Conservation (phyloP, 2,329 filamentous ascomycete species). For the Arthrobotrys sphaeroides region DNA sequence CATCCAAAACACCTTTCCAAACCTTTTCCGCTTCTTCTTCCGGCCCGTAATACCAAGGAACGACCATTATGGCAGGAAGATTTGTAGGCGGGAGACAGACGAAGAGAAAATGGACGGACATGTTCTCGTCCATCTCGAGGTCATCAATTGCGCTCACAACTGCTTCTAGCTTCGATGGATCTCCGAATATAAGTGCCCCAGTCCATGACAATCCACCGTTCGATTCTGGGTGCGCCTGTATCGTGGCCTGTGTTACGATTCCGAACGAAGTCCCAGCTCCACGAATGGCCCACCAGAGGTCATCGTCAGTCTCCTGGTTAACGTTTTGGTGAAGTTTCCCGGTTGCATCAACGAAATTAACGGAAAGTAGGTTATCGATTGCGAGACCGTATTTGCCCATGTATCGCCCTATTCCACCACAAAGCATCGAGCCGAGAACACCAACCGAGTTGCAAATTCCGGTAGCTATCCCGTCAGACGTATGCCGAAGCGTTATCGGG, state of each 20-base stretch:
- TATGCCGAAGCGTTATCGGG: too few species aligned
- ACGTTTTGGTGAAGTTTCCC: slow-evolving; percentile 60
- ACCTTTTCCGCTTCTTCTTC: slow-evolving; percentile 53
- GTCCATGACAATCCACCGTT: slow-evolving; percentile 55
- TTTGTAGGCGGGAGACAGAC: slow-evolving; percentile 56
- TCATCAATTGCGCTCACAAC: slow-evolving; percentile 56
- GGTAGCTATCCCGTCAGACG: slow-evolving; percentile 15
- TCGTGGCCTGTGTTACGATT: slow-evolving; percentile 62
- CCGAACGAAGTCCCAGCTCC: slow-evolving; percentile 64
- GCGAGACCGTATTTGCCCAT: slow-evolving; percentile 57
- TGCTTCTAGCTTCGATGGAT: slow-evolving; percentile 56
- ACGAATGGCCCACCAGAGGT: slow-evolving; percentile 62
- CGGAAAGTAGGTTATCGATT: slow-evolving; percentile 62
- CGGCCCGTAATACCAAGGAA: slow-evolving; percentile 54
- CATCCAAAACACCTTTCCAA: slow-evolving; percentile 56
- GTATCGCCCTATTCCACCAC: slow-evolving; percentile 51
- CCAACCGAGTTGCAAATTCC: slow-evolving; percentile 48
- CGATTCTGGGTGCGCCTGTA: slow-evolving; percentile 60
- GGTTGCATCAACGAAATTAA: slow-evolving; percentile 62
- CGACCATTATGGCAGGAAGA: slow-evolving; percentile 53
- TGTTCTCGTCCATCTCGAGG: slow-evolving; percentile 52
- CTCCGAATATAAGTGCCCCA: slow-evolving; percentile 58
- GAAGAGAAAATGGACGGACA: slow-evolving; percentile 56
- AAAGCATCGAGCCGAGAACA: slow-evolving; percentile 21
- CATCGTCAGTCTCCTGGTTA: slow-evolving; percentile 57